Evolutionary conservation across 345 rosid species (phyloP), one percentile per base, ranked within the genome.

Genomic region (Toxicodendron radicans): DNA sequence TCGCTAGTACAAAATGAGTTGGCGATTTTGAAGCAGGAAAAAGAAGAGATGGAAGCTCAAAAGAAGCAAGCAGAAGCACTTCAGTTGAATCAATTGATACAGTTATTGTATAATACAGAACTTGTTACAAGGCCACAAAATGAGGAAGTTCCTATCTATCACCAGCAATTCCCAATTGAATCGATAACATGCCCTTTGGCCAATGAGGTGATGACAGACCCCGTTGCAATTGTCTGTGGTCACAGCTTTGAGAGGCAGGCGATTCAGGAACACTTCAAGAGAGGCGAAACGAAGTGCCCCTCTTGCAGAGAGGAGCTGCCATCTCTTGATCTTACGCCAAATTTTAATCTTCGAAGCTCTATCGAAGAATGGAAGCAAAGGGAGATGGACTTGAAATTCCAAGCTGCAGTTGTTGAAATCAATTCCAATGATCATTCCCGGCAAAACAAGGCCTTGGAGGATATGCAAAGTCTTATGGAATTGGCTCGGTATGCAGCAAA

Each of bases 171-270:
- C 76, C 86, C 75, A 0, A 68, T 82, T 12, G 80, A 24, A 70
- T 77, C 90, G 24, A 75, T 87, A 72, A 62, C 63, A 58, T 87
- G 90, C 74, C 83, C 86, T 3, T 60, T 87, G 68, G 75, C 79
- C 78, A 79, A 81, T 57, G 83, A 79, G 78, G 75, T 84, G 76
- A 83, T 87, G 90, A 48, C 45, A n/a, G 90, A 86, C 53, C 87
- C 87, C 0, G 90, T 84, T 1, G 86, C 86, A 2, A 74, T 84
- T 46, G 57, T 74, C 23, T 87, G 86, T 1, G 86, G 90, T 49
- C 88, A 83, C 71, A 84, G 90, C 79, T 87, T 87, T 66, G 86
- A 84, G 78, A 79, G 86, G 75, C 62, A 73, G 72, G 90, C 90
- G 7, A 84, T 87, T 58, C 78, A 54, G 72, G 72, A 83, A 33